These are phyloP conservation scores for Zoysia matrella DNA, from an alignment of 202 grass and related monocot genomes.

Conservation along the genomic window DNA sequence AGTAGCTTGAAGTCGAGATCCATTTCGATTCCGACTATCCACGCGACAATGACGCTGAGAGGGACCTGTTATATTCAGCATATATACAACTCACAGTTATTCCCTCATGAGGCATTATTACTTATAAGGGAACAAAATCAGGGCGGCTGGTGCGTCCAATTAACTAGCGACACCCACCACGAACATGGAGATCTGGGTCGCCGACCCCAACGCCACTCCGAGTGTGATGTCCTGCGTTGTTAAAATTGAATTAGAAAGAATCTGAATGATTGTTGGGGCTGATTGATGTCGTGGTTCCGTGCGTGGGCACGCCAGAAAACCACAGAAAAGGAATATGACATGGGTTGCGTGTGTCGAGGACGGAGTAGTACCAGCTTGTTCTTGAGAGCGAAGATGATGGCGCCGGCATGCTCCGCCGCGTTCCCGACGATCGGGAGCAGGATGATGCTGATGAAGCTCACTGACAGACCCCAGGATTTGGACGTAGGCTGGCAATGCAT, in stretches of 20 bases:
- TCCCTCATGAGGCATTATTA: not conserved
- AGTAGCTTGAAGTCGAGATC: constrained; percentile 93
- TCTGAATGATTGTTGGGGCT: not conserved
- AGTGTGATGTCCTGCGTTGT: constrained; percentile 87
- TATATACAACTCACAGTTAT: constrained; percentile 17
- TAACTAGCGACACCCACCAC: constrained; percentile 68
- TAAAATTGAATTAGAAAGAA: not conserved
- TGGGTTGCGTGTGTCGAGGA: too few relatives aligned
- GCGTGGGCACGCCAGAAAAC: not conserved
- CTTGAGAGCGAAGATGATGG: constrained; percentile 88
- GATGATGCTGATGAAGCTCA: constrained; percentile 96
- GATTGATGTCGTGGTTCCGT: not conserved
- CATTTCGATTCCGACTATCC: constrained; percentile 81
- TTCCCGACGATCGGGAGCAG: constrained; percentile 95
- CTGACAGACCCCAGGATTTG: constrained; percentile 69
- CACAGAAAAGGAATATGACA: not conserved
- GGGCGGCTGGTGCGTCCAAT: not conserved
- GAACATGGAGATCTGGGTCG: constrained; percentile 97
- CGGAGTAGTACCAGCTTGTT: constrained; percentile 66
- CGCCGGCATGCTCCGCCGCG: constrained; percentile 94
- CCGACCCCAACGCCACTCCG: constrained; percentile 90
- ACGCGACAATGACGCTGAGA: constrained; percentile 74
- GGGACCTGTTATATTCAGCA: constrained; percentile 62
- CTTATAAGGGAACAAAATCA: constrained; percentile 14
- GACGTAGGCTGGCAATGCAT: constrained; percentile 56